Evolutionary conservation across 371 early-diverging fungal species (phyloP).

Genomic region (Funneliformis caledonium): DNA sequence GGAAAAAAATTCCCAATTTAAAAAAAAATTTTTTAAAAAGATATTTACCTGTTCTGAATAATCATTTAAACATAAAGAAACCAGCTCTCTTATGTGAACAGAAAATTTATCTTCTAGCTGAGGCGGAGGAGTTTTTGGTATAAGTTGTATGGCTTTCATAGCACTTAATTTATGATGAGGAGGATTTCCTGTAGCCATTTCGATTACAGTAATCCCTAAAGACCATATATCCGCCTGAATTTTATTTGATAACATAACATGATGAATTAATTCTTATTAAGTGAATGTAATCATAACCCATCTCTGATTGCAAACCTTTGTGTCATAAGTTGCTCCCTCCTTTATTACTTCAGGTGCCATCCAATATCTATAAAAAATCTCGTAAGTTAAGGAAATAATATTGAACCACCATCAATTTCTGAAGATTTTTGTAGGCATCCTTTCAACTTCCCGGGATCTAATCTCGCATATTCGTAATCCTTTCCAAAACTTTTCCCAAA

Average conservation of each 20-base stretch:
- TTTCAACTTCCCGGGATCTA: no score
- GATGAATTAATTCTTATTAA: not conserved
- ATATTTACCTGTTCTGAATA: slow-evolving; percentile 76
- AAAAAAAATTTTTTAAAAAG: not conserved
- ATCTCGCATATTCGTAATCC: no score
- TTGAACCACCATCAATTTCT: not conserved
- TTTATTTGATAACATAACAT: not conserved
- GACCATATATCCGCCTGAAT: slow-evolving; percentile 87
- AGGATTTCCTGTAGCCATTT: slow-evolving; percentile 94
- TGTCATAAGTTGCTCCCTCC: slow-evolving; percentile 79
- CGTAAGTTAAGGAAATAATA: not conserved
- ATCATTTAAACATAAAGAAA: slow-evolving; percentile 82
- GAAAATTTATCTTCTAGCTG: slow-evolving; percentile 76
- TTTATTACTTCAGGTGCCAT: slow-evolving; percentile 91
- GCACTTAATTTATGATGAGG: slow-evolving; percentile 94
- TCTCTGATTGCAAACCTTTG: slow-evolving; percentile 22
- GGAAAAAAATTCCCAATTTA: not conserved
- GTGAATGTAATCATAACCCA: not conserved
- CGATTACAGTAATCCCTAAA: slow-evolving; percentile 95
- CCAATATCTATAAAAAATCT: slow-evolving; percentile 66
- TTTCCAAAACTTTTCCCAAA: no score
- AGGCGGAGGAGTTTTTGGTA: slow-evolving; percentile 78
- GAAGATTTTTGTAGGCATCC: no score
- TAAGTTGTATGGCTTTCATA: slow-evolving; percentile 86
- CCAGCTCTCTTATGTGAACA: slow-evolving; percentile 86